Conservation (phyloP, 495 filamentous ascomycete genomes). For the Xylaria telfairii region DNA sequence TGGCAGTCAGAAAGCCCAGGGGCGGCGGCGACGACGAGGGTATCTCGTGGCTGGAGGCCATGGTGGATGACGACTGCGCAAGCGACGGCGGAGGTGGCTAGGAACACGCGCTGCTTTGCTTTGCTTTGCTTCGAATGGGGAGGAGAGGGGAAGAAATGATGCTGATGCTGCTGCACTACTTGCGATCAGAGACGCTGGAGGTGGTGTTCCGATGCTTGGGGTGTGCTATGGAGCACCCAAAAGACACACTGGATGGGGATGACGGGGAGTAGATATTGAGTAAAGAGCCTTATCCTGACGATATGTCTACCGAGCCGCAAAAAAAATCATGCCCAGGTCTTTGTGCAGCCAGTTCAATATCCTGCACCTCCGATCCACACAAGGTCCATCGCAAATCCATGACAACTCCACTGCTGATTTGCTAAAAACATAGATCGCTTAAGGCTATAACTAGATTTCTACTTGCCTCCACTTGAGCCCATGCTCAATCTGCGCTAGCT, state of each 20-base stretch:
- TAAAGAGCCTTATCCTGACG: slow-evolving; percentile 13
- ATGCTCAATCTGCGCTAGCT: background rate
- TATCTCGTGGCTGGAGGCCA: slow-evolving; percentile 49
- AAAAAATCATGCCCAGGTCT: slow-evolving; percentile 36
- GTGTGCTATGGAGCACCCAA: slow-evolving; percentile 1
- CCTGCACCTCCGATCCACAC: slow-evolving; percentile 25
- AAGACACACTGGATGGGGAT: background rate
- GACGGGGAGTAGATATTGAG: slow-evolving; percentile 21
- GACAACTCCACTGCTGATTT: background rate
- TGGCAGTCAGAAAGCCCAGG: slow-evolving; percentile 72
- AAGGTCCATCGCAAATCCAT: slow-evolving; percentile 11
- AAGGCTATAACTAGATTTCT: background rate
- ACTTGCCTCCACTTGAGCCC: background rate
- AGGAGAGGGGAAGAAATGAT: background rate
- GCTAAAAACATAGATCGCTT: background rate
- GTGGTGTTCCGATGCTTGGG: slow-evolving; percentile 12
- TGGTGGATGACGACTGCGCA: slow-evolving; percentile 38
- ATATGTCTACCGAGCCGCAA: slow-evolving; percentile 25
- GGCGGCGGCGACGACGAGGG: slow-evolving; percentile 51
- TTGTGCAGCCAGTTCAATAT: slow-evolving; percentile 34
- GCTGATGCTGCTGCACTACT: background rate
- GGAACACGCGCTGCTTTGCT: background rate
- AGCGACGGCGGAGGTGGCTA: slow-evolving; percentile 27
- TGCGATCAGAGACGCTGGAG: background rate
- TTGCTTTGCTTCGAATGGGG: too few species aligned